Evolutionary conservation across 306 rosid genomes (phyloP).

Genomic region (Medicago lupulina): DNA sequence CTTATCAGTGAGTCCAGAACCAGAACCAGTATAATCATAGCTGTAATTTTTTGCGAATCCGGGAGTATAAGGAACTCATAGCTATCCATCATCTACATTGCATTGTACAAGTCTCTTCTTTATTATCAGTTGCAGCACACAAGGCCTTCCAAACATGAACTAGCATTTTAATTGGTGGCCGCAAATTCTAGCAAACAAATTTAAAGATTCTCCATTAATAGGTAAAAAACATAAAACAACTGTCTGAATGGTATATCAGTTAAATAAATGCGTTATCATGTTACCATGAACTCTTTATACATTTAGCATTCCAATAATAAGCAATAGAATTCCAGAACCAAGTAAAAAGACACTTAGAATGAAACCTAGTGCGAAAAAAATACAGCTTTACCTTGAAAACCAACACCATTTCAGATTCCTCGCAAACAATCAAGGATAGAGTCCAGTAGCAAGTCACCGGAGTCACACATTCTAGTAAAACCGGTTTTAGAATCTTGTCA

Average conservation of each 20-base stretch:
- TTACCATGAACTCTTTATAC: neutral
- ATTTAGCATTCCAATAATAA: slow-evolving; percentile 26
- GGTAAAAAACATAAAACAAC: slow-evolving; percentile 2
- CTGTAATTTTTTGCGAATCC: neutral
- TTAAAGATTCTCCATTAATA: slow-evolving; percentile 35
- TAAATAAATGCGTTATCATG: slow-evolving; percentile 17
- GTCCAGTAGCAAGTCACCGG: slow-evolving; percentile 95
- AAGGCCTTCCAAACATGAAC: slow-evolving; percentile 92
- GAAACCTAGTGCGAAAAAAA: slow-evolving; percentile 3
- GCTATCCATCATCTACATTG: slow-evolving; percentile 41
- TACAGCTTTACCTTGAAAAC: slow-evolving; percentile 69
- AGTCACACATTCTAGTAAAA: slow-evolving; percentile 79
- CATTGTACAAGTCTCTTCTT: slow-evolving; percentile 41
- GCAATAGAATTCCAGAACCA: slow-evolving; percentile 14
- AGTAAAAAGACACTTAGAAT: neutral
- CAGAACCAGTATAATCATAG: slow-evolving; percentile 5
- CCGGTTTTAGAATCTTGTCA: slow-evolving; percentile 80
- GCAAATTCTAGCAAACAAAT: slow-evolving; percentile 56
- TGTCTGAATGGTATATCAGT: neutral
- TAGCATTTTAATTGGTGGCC: slow-evolving; percentile 82
- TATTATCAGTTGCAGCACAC: slow-evolving; percentile 63
- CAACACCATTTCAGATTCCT: slow-evolving; percentile 65
- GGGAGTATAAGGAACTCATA: neutral
- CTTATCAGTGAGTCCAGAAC: neutral
- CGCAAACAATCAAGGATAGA: slow-evolving; percentile 67